A percentile compares a stretch with the other conserved stretches of the same genome.
Conservation (phyloP, 805 yeast species). For the Candida caryicola region DNA sequence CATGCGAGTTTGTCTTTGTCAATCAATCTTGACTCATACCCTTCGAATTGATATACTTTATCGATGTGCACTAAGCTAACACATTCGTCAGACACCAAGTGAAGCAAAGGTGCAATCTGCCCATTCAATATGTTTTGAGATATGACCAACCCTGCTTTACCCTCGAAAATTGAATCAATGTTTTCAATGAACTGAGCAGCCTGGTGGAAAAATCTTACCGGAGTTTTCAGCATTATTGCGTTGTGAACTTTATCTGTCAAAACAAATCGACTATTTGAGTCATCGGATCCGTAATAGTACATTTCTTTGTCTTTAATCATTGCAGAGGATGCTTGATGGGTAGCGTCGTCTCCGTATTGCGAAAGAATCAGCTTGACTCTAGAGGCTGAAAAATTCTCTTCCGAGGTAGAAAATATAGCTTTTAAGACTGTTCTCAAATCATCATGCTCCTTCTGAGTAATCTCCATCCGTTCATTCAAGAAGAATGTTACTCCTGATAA, state of each 20-base stretch:
- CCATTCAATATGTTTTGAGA: slow-evolving; percentile 60
- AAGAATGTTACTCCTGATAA: slow-evolving; percentile 47
- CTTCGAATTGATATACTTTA: slow-evolving; percentile 48
- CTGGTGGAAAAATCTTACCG: slow-evolving; percentile 38
- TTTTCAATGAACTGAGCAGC: slow-evolving; percentile 47
- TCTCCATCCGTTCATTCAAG: slow-evolving; percentile 19
- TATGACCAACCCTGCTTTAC: slow-evolving; percentile 52
- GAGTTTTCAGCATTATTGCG: slow-evolving; percentile 36
- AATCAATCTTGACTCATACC: slow-evolving; percentile 73
- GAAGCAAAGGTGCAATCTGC: slow-evolving; percentile 60
- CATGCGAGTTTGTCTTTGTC: slow-evolving; percentile 66
- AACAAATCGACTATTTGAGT: slow-evolving; percentile 45
- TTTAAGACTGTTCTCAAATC: slow-evolving; percentile 43
- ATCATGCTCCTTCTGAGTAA: slow-evolving; percentile 21
- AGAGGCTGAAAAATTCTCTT: slow-evolving; percentile 44
- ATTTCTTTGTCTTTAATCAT: slow-evolving; percentile 58
- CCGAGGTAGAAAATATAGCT: slow-evolving; percentile 58
- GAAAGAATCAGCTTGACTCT: slow-evolving; percentile 48
- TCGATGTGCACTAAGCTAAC: slow-evolving; percentile 41
- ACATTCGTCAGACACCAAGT: slow-evolving; percentile 39
- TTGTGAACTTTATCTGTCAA: slow-evolving; percentile 53
- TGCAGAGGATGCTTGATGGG: slow-evolving; percentile 47
- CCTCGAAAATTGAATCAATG: slow-evolving; percentile 39
- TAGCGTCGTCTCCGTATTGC: slow-evolving; percentile 43
- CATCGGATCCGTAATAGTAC: slow-evolving; percentile 41